Evolutionary conservation across 1,139 yeast species (phyloP).

Genomic region (Hanseniaspora sp.): DNA sequence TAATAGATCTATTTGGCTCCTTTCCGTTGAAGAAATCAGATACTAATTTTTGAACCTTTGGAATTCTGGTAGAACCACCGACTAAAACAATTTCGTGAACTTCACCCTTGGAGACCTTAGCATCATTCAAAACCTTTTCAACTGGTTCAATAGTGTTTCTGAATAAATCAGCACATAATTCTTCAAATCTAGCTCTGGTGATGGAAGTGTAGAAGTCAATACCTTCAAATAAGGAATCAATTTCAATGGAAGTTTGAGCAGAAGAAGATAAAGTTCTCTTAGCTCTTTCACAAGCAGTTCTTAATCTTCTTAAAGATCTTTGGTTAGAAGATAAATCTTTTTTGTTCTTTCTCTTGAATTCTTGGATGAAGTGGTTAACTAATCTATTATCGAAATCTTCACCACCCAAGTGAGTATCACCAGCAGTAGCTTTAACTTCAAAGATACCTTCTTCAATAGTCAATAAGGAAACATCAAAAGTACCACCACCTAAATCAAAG

Average conservation of each 20-base stretch:
- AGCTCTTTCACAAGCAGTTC: slow-evolving; percentile 99
- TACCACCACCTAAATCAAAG: slow-evolving; percentile 98
- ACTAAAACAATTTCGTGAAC: slow-evolving; percentile 92
- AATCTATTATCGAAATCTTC: slow-evolving; percentile 84
- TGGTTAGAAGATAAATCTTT: slow-evolving; percentile 83
- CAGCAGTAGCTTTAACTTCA: slow-evolving; percentile 95
- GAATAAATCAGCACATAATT: slow-evolving; percentile 78
- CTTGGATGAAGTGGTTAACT: slow-evolving; percentile 80
- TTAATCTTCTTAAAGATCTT: slow-evolving; percentile 98
- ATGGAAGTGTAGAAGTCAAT: slow-evolving; percentile 69
- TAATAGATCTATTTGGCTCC: slow-evolving; percentile 96
- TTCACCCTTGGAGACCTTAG: slow-evolving; percentile 72
- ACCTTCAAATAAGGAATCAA: slow-evolving; percentile 70
- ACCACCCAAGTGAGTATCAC: slow-evolving; percentile 99
- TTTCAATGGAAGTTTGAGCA: slow-evolving; percentile 83
- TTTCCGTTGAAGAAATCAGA: slow-evolving; percentile 71
- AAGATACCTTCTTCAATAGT: slow-evolving; percentile 94
- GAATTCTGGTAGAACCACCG: slow-evolving; percentile 99
- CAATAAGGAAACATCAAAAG: slow-evolving; percentile 90
- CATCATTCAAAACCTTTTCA: slow-evolving; percentile 96
- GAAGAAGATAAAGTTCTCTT: slow-evolving; percentile 96
- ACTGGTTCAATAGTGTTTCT: slow-evolving; percentile 94
- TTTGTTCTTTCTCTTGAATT: slow-evolving; percentile 88
- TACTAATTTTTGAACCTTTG: slow-evolving; percentile 96
- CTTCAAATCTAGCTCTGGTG: slow-evolving; percentile 87